Evolutionary conservation across 1,139 yeast genomes (phyloP), one percentile per base, ranked within the genome.

Genomic region (Keqinozyma sinolaborantium): DNA sequence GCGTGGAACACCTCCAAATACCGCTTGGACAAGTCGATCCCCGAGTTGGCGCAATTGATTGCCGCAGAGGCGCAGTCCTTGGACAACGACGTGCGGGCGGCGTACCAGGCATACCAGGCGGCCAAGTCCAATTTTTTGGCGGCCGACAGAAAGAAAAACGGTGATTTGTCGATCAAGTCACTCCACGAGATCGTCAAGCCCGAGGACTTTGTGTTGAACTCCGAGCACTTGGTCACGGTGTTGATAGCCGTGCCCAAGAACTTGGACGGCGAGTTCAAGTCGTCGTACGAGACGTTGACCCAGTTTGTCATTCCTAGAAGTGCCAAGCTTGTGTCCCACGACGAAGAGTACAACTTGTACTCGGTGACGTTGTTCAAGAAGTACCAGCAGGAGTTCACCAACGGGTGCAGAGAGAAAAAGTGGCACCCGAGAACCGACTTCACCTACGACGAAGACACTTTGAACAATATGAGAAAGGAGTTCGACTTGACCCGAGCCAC

Each of bases 341-440:
- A 92, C 58, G 61, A 71, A 28, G 97, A 90, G 44, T 92, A 65
- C 53, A 56, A 68, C 24, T 70, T 92, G 44, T 88, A 76, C 64
- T 73, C 81, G 30, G 92, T 88, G 13, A 86, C 95, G 5, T 60
- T 92, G 40, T 92, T 92, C 73, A 84, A 83, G 51, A 92, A 88
- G 60, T 83, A 65, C 49, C 79, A 76, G 28, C 70, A 75, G 21
- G 88, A 83, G 35, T 92, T 86, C 47, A 65, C 75, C 31, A 67
- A 71, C 41, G 78, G 78, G 34, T 74, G 87, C 27, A 78, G 98
- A 56, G 98, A 94, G 49, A 73, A 70, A 45, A 86, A 86, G 61
- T 92, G 90, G 83, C 79, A 84, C 40, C 97, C 97, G 31, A 79
- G 99, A 53, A 64, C 64, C 14, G 98, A 94, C 48, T 88, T 88